These are phyloP conservation scores for Plasmopara viticola DNA, from an alignment of 352 stramenopile genomes.

Conservation along the genomic window DNA sequence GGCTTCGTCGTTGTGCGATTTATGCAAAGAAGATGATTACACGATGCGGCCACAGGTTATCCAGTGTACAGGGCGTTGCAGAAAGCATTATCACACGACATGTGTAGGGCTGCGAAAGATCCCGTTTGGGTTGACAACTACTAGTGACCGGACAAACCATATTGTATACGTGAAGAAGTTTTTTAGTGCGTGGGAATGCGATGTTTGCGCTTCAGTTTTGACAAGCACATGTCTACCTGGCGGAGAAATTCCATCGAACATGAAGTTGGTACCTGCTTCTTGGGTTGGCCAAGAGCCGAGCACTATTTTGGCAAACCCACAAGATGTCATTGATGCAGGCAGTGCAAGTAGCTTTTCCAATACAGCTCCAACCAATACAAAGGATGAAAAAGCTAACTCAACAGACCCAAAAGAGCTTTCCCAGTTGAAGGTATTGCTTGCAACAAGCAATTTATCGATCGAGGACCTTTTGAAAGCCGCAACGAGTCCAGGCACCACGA, in stretches of 20 bases:
- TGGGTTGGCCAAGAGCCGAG: slow-evolving; percentile 27
- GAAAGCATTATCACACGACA: slow-evolving; percentile 60
- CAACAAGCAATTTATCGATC: slow-evolving; percentile 53
- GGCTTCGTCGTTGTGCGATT: slow-evolving; percentile 34
- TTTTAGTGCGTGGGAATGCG: slow-evolving; percentile 71
- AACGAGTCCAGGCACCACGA: slow-evolving; percentile 38
- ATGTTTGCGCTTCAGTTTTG: slow-evolving; percentile 32
- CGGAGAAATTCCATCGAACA: slow-evolving; percentile 31
- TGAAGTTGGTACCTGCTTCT: slow-evolving; percentile 39
- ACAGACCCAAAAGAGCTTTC: slow-evolving; percentile 36
- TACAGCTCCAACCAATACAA: slow-evolving; percentile 2
- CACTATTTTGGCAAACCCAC: slow-evolving; percentile 13
- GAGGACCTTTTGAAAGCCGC: slow-evolving; percentile 65
- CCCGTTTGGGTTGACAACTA: slow-evolving; percentile 74
- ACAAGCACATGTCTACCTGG: not conserved
- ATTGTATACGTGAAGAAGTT: slow-evolving; percentile 79
- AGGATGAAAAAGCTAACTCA: slow-evolving; percentile 7
- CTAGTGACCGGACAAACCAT: slow-evolving; percentile 78
- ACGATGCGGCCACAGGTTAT: slow-evolving; percentile 77
- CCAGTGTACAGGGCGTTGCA: slow-evolving; percentile 40
- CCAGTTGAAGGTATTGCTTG: slow-evolving; percentile 55
- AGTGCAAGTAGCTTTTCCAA: not conserved
- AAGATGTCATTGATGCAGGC: slow-evolving; percentile 19
- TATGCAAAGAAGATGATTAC: slow-evolving; percentile 78
- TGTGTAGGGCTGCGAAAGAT: slow-evolving; percentile 76